These are phyloP conservation scores for Balamuthia mandrillaris DNA, from an alignment of 208 protist genomes.

Conservation along the genomic window DNA sequence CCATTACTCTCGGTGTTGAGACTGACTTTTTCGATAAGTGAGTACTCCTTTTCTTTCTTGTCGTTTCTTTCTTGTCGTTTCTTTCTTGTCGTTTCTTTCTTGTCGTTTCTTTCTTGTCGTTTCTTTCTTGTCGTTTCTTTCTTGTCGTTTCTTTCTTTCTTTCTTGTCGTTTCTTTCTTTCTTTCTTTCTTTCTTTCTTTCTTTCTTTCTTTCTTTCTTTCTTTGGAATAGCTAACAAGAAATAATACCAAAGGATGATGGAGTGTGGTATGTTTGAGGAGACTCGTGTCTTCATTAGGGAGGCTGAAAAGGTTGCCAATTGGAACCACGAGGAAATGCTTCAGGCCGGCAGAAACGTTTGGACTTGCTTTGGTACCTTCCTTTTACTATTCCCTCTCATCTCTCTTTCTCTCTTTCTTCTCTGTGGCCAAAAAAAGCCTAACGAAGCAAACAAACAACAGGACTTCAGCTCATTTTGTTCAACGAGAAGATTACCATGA, in stretches of 20 bases:
- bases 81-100: background rate
- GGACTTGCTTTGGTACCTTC: slow-evolving; percentile 34
- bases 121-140: too few relatives aligned
- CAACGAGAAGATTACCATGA: slow-evolving; percentile 1
- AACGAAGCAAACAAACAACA: too few relatives aligned
- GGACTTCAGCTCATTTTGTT: slow-evolving; percentile 23
- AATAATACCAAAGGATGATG: slow-evolving; percentile 2
- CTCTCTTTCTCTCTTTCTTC: too few relatives aligned
- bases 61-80: too few relatives aligned
- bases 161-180: too few relatives aligned
- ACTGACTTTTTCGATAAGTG: slow-evolving; percentile 24
- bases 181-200: too few relatives aligned
- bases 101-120: too few relatives aligned
- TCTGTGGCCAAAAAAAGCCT: too few relatives aligned
- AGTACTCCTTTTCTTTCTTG: background rate
- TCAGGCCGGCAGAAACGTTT: slow-evolving; percentile 25
- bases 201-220: too few relatives aligned
- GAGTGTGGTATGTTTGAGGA: slow-evolving; percentile 17
- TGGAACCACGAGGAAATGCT: slow-evolving; percentile 31
- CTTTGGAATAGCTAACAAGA: too few relatives aligned
- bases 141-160: too few relatives aligned
- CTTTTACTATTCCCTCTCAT: too few relatives aligned
- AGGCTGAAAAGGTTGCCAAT: slow-evolving; percentile 13
- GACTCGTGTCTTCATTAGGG: slow-evolving; percentile 3
- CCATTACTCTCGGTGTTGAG: slow-evolving; percentile 16